Base-by-base conservation (phyloP, 2,329 filamentous ascomycete species). In the Beauveria caledonica region DNA sequence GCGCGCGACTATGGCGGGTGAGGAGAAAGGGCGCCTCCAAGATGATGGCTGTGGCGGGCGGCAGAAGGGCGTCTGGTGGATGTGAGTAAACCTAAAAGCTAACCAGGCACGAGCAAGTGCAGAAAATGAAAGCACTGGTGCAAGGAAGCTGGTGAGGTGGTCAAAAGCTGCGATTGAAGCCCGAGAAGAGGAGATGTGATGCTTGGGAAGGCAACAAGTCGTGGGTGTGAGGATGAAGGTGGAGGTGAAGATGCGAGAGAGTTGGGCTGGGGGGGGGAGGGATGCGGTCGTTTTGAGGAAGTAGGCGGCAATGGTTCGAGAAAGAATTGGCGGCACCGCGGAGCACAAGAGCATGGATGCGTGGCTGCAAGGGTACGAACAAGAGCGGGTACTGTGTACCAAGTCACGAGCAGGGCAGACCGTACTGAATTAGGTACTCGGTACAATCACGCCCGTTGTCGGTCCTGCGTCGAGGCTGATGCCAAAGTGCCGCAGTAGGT, bases 1-100 rank as follows among this genome's bases (percentile, higher is more conserved):
- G 44, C 58, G 58, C 58, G 58, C 58, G 58, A 60, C 58, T 60
- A 60, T 54, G 58, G 58, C 58, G 56, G 56, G 58, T 60, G 58
- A 48, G 36, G 39, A 11, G 15, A 52, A 42, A 54, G 58, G 57
- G 58, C 58, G 58, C 58, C 27, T 60, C 58, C 49, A 27, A 54
- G 42, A 33, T 29, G 50, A 53, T 48, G 1, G 58, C 58, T 46
- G 49, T 39, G 11, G 42, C 40, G 50, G 50, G 58, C 58, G 58
- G 58, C 44, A 49, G 58, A 54, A 48, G 17, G 36, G 50, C 50
- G 58, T 60, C 10, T 53, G 50, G 50, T 40, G 44, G 58, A 39
- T 54, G 50, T 44, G 58, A 49, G 40, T 54, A 48, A 54, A 54
- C 15, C 36, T 49, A 54, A 49, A 54, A 54, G 50, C 40, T n/a